phyloP scores from a whole-genome alignment of 2,329 filamentous ascomycete species.

The Dactylellina sp. region DNA sequence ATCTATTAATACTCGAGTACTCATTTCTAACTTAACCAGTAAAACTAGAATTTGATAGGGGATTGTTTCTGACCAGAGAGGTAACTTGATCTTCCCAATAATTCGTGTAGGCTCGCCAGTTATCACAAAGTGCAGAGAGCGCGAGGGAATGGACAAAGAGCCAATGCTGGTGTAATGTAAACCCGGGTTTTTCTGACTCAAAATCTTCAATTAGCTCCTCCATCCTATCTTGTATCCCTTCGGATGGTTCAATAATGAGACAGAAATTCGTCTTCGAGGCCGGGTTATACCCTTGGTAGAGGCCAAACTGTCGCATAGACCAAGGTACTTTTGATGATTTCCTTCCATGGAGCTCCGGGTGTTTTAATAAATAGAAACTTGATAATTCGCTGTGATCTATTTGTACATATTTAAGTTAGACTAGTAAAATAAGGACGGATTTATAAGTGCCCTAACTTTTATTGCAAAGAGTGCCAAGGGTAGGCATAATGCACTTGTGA shows the following conservation, averaged over 20 bases:
- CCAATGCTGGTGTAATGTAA: slow-evolving; percentile 1
- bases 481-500: no score
- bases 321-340: not conserved
- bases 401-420: not conserved
- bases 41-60: not conserved
- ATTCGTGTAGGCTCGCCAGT: slow-evolving; percentile 1
- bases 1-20: not conserved
- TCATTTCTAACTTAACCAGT: not conserved
- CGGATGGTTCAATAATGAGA: slow-evolving; percentile 1
- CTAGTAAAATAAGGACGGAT: no score
- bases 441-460: no score
- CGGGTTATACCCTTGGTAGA: not conserved
- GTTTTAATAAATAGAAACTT: slow-evolving; percentile 4
- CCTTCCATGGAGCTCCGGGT: slow-evolving; percentile 13
- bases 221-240: not conserved
- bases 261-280: not conserved
- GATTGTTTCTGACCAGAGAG: not conserved
- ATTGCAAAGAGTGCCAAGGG: no score
- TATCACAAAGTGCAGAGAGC: not conserved
- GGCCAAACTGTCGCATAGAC: not conserved
- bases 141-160: not conserved
- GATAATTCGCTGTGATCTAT: not conserved
- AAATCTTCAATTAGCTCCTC: not conserved
- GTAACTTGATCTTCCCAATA: slow-evolving; percentile 15
- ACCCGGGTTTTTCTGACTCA: no score